Percentiles rank a stretch among this genome's conserved stretches.
phyloP scores from a whole-genome alignment of 768 basidiomycete species.

The Mycena vulgaris region DNA sequence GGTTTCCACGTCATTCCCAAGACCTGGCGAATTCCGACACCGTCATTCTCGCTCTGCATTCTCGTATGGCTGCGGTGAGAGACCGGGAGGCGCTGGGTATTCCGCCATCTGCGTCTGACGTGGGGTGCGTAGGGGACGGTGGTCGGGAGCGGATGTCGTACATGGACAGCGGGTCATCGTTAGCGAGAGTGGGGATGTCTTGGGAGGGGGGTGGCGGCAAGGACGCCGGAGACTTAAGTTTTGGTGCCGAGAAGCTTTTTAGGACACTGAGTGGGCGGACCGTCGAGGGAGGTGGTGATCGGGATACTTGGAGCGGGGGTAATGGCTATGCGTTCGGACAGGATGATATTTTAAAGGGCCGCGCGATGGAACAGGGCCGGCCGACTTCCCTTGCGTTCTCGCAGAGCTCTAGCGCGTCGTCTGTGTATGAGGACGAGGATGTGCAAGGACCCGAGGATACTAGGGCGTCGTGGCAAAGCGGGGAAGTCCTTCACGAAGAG shows the following conservation, averaged over 20 bases:
- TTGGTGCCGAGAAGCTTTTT: constrained; percentile 66
- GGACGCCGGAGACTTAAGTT: constrained; percentile 51
- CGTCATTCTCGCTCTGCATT: constrained; percentile 41
- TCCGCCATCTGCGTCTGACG: constrained; percentile 60
- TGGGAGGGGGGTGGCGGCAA: constrained; percentile 47
- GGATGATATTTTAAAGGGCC: constrained; percentile 30
- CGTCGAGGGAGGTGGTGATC: constrained; percentile 28
- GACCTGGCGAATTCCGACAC: constrained; percentile 41
- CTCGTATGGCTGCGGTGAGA: constrained; percentile 56
- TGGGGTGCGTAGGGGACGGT: constrained; percentile 32
- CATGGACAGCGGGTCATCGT: constrained; percentile 65
- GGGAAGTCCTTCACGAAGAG: constrained; percentile 30
- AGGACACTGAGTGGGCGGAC: constrained; percentile 51
- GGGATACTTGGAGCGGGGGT: constrained; percentile 11
- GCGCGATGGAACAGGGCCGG: constrained; percentile 31
- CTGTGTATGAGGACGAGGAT: constrained; percentile 37
- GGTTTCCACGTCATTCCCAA: constrained; percentile 41
- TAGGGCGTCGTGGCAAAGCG: constrained; percentile 2
- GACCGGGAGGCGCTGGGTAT: constrained; percentile 70
- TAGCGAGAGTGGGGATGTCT: constrained; percentile 57
- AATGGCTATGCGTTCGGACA: constrained; percentile 20
- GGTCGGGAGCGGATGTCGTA: constrained; percentile 48
- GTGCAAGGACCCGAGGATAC: constrained; percentile 37
- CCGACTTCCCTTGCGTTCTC: constrained; percentile 13
- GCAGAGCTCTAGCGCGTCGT: constrained; percentile 39